A percentile compares a stretch with the other conserved stretches of the same genome.
phyloP scores from a whole-genome alignment of 805 yeast genomes.

The Ogataea nitratoaversa region DNA sequence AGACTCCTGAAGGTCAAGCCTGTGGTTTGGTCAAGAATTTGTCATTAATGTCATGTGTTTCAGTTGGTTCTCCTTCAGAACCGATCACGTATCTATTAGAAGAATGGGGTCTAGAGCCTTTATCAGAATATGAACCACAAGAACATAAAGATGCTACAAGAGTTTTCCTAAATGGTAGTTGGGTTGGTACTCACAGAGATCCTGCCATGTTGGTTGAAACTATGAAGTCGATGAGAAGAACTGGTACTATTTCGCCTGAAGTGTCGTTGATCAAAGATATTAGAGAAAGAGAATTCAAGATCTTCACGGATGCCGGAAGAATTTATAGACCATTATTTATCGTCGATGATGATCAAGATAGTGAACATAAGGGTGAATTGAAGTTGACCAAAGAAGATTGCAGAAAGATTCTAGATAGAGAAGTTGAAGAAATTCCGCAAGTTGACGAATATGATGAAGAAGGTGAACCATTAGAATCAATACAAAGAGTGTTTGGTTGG shows the following conservation, averaged over 20 bases:
- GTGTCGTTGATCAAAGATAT: slow-evolving; percentile 96
- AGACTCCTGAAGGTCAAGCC: slow-evolving; percentile 99
- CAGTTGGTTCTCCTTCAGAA: slow-evolving; percentile 96
- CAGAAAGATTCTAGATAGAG: slow-evolving; percentile 57
- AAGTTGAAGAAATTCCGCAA: slow-evolving; percentile 53
- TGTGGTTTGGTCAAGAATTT: slow-evolving; percentile 98
- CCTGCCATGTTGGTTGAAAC: slow-evolving; percentile 91
- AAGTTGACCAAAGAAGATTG: slow-evolving; percentile 83
- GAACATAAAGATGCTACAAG: slow-evolving; percentile 88
- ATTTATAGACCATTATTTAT: slow-evolving; percentile 95
- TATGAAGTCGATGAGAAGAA: slow-evolving; percentile 86
- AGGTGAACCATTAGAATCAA: slow-evolving; percentile 44
- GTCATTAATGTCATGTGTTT: slow-evolving; percentile 94
- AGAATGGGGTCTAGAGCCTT: slow-evolving; percentile 99
- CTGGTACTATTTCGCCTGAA: slow-evolving; percentile 93
- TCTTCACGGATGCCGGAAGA: slow-evolving; percentile 97
- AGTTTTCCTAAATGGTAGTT: slow-evolving; percentile 96
- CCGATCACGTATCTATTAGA: slow-evolving; percentile 89
- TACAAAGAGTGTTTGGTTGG: slow-evolving; percentile 64
- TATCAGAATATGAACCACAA: slow-evolving; percentile 92
- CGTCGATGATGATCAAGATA: slow-evolving; percentile 79
- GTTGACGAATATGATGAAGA: slow-evolving; percentile 41
- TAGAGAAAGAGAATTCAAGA: slow-evolving; percentile 92
- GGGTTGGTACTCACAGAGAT: slow-evolving; percentile 98
- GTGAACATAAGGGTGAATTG: slow-evolving; percentile 69